A percentile compares a stretch with the other conserved stretches of the same genome.
phyloP scores from a whole-genome alignment of 164 flowering plant species.

The Magnolia officinalis region DNA sequence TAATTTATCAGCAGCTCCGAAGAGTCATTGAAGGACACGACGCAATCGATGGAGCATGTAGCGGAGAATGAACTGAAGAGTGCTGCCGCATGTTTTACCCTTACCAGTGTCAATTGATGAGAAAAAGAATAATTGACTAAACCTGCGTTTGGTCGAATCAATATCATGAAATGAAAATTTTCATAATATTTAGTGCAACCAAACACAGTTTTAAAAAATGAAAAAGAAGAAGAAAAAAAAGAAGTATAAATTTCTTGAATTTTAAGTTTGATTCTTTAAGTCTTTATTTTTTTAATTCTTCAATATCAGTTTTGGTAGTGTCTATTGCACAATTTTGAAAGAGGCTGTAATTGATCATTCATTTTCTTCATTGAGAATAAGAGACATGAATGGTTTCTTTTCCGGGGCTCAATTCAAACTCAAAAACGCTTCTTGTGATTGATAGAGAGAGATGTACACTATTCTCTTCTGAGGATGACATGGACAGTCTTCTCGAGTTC shows the following conservation, averaged over 20 bases:
- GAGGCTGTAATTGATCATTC: not conserved
- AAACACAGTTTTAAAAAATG: too few species aligned
- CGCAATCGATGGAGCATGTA: constrained; percentile 41
- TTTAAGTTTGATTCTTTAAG: too few species aligned
- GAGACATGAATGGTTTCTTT: too few species aligned
- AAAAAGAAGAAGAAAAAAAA: too few species aligned
- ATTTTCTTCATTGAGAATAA: not conserved
- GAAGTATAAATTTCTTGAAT: too few species aligned
- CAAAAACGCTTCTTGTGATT: too few species aligned
- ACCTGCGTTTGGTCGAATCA: too few species aligned
- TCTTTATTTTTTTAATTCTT: not conserved
- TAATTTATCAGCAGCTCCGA: constrained; percentile 44
- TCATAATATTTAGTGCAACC: too few species aligned
- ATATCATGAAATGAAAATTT: not conserved
- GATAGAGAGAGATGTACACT: too few species aligned
- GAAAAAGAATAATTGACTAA: not conserved
- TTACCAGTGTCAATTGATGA: constrained; percentile 46
- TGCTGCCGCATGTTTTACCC: constrained; percentile 67
- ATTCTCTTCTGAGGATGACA: too few species aligned
- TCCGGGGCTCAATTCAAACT: too few species aligned
- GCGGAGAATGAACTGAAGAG: constrained; percentile 58
- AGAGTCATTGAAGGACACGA: constrained; percentile 47
- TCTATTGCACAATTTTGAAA: not conserved
- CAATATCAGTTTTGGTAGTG: not conserved
- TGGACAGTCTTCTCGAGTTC: too few species aligned